Evolutionary conservation across 805 yeast genomes (phyloP), one percentile per base, ranked within the genome.

Genomic region (Ogataea degrootiae): DNA sequence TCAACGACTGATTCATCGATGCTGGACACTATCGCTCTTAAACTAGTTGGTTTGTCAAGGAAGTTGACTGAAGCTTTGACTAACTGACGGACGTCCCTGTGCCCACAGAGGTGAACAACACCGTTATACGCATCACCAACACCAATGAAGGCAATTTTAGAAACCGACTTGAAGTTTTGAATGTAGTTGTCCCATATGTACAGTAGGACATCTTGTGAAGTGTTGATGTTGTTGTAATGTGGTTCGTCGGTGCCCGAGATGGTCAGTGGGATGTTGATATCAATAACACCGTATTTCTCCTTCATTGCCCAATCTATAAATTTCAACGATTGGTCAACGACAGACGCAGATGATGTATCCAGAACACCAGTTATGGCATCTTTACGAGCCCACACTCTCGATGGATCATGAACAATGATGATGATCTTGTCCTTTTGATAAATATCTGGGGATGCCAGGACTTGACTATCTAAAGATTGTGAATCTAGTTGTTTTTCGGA

Each of bases 141-240:
- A 7, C 97, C 97, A 36, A 91, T 76, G 61, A 92, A 82, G 0
- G 87, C 83, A 33, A 94, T 63, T 54, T 86, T 87, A 40, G 79
- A 71, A 39, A 87, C 79, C 5, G 23, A 23, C 45, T 78, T 77
- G 56, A 90, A 87, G 61, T 84, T 87, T 50, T 85, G 82, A 44
- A 94, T 69, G 60, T 87, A 89, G 62, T 90, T 87, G 63, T 92
- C 98, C 97, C 98, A 94, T 16, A 94, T 59, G 61, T 86, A 86
- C 11, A 87, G 65, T 39, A 89, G 61, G 1, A 86, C 73, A 58
- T 90, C 97, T 62, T 89, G 96, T 1, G 94, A 76, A 17, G 84
- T 76, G 11, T 79, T 79, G 31, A 79, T 73, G 34, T 85, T 80
- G 51, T 82, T 82, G 61, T 83, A 83, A 42, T 72, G 69, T 37